A percentile compares a stretch with the other conserved stretches of the same genome.
phyloP scores from a whole-genome alignment of 2,329 filamentous ascomycete species.

The Lomentospora prolificans region DNA sequence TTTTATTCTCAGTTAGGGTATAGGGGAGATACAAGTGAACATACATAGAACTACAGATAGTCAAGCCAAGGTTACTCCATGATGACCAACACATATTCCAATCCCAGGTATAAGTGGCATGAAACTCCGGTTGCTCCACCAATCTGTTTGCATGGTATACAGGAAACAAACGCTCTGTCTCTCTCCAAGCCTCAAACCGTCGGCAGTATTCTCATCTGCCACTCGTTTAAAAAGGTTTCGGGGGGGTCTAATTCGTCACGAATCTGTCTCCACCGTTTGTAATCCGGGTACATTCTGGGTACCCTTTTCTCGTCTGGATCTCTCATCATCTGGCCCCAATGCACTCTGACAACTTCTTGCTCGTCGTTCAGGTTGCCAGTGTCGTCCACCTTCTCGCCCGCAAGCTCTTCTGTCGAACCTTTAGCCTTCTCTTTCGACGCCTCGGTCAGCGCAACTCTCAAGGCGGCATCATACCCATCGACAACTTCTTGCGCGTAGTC shows the following conservation, averaged over 20 bases:
- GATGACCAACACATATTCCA: too few species aligned
- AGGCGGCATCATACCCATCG: constrained; percentile 6
- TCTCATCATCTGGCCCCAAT: constrained; percentile 9
- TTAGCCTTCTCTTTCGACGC: neutral
- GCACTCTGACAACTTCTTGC: constrained; percentile 1
- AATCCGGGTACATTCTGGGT: constrained; percentile 1
- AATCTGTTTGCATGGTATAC: neutral
- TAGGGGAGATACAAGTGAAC: too few species aligned
- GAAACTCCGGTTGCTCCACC: neutral
- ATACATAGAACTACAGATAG: too few species aligned
- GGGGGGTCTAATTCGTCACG: constrained; percentile 6
- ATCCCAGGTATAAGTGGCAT: neutral
- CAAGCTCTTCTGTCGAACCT: neutral
- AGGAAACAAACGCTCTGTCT: too few species aligned
- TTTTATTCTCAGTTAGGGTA: too few species aligned
- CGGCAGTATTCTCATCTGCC: constrained; percentile 5
- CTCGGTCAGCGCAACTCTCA: neutral
- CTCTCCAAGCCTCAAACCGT: neutral
- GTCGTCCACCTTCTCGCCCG: neutral
- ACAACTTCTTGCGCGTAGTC: constrained; percentile 4
- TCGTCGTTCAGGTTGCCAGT: neutral
- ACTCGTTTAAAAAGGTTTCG: constrained; percentile 5
- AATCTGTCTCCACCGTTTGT: constrained; percentile 6
- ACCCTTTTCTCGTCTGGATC: constrained; percentile 4
- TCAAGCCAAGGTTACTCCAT: too few species aligned